Percentiles rank a stretch among this genome's conserved stretches.
These are phyloP conservation scores for Tolypocladium inflatum DNA, from an alignment of 2,329 filamentous ascomycete genomes.

Conservation along the genomic window DNA sequence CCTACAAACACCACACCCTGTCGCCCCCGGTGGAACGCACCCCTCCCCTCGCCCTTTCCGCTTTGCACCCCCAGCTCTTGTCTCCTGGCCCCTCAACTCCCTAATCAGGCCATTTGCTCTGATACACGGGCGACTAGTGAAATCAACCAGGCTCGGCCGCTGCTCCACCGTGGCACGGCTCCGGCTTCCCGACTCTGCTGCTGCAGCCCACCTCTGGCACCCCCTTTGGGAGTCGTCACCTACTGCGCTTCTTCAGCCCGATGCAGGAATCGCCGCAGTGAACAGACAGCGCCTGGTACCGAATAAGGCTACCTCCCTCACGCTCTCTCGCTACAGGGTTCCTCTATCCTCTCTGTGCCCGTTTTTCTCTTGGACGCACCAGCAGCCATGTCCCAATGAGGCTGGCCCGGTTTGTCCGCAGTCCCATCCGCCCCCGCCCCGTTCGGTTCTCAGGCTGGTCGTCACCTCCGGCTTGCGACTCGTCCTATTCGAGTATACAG, in stretches of 20 bases:
- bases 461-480: slow-evolving; percentile 33
- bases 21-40: not conserved
- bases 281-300: slow-evolving; percentile 7
- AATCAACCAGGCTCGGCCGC: slow-evolving; percentile 7
- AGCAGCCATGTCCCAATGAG: slow-evolving; percentile 34
- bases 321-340: not conserved
- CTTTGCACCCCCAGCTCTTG: not conserved
- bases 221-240: slow-evolving; percentile 5
- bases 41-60: not conserved
- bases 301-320: slow-evolving; percentile 6
- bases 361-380: slow-evolving; percentile 6
- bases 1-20: not conserved
- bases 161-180: slow-evolving; percentile 11
- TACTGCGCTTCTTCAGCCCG: slow-evolving; percentile 4
- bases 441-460: slow-evolving; percentile 33
- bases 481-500: slow-evolving; percentile 8
- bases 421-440: slow-evolving; percentile 32
- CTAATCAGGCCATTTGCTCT: slow-evolving; percentile 12
- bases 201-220: not conserved
- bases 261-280: slow-evolving; percentile 5
- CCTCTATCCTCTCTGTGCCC: not conserved
- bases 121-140: slow-evolving; percentile 7
- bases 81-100: slow-evolving; percentile 7
- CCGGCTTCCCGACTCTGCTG: slow-evolving; percentile 8
- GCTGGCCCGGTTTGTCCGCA: slow-evolving; percentile 30